Base-by-base conservation (phyloP, 768 basidiomycete species). In the Epithele typhae region DNA sequence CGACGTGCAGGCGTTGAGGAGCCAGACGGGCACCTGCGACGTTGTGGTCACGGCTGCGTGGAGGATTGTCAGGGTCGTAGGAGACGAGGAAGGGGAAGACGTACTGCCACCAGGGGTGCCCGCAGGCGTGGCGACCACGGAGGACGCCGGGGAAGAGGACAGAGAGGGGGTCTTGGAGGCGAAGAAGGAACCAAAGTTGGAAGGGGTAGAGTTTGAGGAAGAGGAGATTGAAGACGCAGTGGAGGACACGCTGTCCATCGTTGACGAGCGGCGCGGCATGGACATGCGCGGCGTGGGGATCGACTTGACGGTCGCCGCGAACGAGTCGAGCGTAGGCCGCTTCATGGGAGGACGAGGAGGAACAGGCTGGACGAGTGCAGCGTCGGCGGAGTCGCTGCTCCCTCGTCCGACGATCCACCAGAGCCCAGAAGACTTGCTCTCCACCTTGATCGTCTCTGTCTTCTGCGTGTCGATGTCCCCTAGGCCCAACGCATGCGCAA, bases 1-100 rank as follows among this genome's bases (percentile, higher is more conserved):
- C 9, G 87, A 87, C 39, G 73, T 79, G 55, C 82, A 82, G 1
- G 87, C 87, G 56, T 87, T 88, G 46, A 90, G 60, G 15, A 90
- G 73, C 87, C 87, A 90, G 0, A 78, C 67, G 0, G 87, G 87
- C 10, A 81, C 87, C 48, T 84, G 77, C 14, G 76, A 69, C 7
- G 77, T 69, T 3, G 69, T 66, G 0, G 74, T 75, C 22, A 68
- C 61, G 10, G 60, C 70, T 73, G 43, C 8, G 21, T 7, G 18
- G 35, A 36, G 17, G 6, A 36, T 7, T 9, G 18, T 36, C 14
- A 30, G 27, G 8, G 14, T 30, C 27, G 14, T 7, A 10, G 21
- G n/a, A 42, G 12, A 15, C 11, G 18, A 11, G 4, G 19, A 17
- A 14, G 17, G 30, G 11, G 25, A 17, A 23, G 18, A 30, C 57